These are phyloP conservation scores for Triticum turgidum DNA, from an alignment of 176 grass and related monocot genomes.

Conservation along the genomic window DNA sequence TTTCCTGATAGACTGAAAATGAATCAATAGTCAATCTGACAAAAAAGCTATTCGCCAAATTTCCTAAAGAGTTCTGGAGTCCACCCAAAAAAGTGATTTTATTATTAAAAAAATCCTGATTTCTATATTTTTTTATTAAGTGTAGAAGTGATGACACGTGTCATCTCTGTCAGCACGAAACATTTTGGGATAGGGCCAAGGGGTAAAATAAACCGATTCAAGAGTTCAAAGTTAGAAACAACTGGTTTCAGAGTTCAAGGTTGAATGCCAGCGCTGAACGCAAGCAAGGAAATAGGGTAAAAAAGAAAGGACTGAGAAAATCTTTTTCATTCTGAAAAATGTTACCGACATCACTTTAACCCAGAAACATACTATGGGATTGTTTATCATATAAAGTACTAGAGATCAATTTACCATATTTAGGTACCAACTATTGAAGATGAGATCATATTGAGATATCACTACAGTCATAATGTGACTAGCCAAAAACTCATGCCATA, in stretches of 20 bases:
- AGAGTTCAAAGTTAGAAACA: neutral
- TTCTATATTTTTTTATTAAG: too few species aligned
- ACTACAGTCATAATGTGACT: neutral
- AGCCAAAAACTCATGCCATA: neutral
- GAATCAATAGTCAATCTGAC: too few species aligned
- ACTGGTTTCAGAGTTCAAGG: neutral
- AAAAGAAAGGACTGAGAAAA: neutral
- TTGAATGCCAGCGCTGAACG: neutral
- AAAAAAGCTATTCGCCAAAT: too few species aligned
- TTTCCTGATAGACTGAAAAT: too few species aligned
- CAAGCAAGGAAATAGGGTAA: neutral
- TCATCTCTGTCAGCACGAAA: too few species aligned
- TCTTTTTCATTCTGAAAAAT: neutral
- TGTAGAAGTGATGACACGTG: too few species aligned
- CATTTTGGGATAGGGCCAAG: too few species aligned
- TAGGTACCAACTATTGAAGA: slow-evolving; percentile 9
- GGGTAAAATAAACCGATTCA: too few species aligned
- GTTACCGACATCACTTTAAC: neutral
- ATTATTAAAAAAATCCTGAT: too few species aligned
- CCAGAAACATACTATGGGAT: neutral
- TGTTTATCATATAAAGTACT: slow-evolving; percentile 11
- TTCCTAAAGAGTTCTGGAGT: too few species aligned
- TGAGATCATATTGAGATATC: neutral
- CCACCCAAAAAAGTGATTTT: too few species aligned
- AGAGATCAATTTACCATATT: slow-evolving; percentile 5